Percentiles rank a stretch among this genome's conserved stretches.
Conservation (phyloP, 23 red algal genomes). For the Cyanidiococcus yangmingshanensis region DNA sequence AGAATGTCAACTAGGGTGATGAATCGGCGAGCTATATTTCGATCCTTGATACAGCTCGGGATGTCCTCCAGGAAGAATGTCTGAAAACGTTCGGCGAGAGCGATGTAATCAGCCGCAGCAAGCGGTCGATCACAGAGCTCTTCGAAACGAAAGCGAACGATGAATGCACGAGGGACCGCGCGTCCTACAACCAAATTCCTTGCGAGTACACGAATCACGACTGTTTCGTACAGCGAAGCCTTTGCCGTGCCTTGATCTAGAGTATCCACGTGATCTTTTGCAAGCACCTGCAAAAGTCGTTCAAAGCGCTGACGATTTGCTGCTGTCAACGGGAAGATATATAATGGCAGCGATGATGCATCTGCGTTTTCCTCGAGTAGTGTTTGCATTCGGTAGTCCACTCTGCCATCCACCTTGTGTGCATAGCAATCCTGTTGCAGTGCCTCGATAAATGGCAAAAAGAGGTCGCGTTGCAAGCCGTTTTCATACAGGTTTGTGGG, state of each 20-base stretch:
- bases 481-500: conserved; percentile 66
- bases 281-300: conserved; percentile 9
- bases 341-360: neutral
- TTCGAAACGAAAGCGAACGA: conserved; percentile 42
- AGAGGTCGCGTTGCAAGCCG: conserved; percentile 55
- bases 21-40: conserved; percentile 75
- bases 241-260: neutral
- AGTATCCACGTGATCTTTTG: neutral
- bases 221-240: neutral
- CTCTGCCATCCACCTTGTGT: conserved; percentile 23
- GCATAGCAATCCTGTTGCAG: conserved; percentile 53
- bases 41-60: conserved; percentile 45
- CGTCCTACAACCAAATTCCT: conserved; percentile 10
- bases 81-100: conserved; percentile 42
- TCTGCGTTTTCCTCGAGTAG: conserved; percentile 10
- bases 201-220: conserved; percentile 10
- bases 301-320: conserved; percentile 1
- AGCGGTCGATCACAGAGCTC: conserved; percentile 84
- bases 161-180: conserved; percentile 2
- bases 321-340: neutral
- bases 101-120: conserved; percentile 61
- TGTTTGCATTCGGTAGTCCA: conserved; percentile 48
- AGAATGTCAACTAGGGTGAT: conserved; percentile 81
- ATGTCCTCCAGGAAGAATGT: conserved; percentile 61
- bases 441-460: conserved; percentile 64